These are phyloP conservation scores for Lactarius hatsudake DNA, from an alignment of 768 basidiomycete species.

Conservation along the genomic window DNA sequence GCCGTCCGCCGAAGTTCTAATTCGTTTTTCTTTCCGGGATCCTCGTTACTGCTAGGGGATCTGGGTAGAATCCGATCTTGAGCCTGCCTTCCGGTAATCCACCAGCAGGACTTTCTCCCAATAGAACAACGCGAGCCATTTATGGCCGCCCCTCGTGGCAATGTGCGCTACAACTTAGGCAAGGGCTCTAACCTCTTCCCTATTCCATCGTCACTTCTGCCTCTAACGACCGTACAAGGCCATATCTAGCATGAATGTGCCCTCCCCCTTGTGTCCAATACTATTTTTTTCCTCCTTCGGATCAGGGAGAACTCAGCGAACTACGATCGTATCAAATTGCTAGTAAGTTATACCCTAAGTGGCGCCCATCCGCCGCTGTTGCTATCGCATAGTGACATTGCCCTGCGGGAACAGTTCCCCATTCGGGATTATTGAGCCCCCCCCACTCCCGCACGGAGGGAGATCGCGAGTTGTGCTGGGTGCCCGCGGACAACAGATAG, in stretches of 20 bases:
- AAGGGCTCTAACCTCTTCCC: background rate
- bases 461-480: background rate
- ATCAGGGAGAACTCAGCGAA: background rate
- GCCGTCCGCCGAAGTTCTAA: background rate
- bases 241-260: background rate
- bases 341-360: too few species aligned
- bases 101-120: background rate
- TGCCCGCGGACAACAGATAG: background rate
- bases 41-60: background rate
- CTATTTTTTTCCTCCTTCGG: too few species aligned
- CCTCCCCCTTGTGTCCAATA: background rate
- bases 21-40: background rate
- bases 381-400: background rate
- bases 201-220: background rate
- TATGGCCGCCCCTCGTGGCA: background rate
- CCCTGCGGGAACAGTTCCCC: background rate
- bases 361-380: background rate
- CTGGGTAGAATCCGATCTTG: background rate
- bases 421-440: background rate
- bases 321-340: background rate
- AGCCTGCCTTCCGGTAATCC: background rate
- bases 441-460: background rate
- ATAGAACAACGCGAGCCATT: background rate
- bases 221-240: background rate
- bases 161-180: background rate